phyloP scores from a whole-genome alignment of 768 basidiomycete species.

The Tulasnella sp. region DNA sequence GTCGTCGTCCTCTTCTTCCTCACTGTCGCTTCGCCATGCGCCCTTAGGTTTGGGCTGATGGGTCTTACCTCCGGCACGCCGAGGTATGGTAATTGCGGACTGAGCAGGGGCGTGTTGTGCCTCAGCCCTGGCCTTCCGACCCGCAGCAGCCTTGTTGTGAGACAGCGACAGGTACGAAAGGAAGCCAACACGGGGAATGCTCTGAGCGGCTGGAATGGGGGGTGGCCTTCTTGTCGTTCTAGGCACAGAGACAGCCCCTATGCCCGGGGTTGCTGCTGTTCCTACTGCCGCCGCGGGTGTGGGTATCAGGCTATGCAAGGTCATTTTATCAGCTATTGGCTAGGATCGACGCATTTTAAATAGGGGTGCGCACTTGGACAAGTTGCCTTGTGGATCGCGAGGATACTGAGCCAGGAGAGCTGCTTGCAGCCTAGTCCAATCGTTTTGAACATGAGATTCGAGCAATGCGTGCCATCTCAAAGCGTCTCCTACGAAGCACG shows the following conservation, averaged over 20 bases:
- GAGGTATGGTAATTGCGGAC: conserved; percentile 68
- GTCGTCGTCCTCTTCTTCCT: conserved; percentile 54
- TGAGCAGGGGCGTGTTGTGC: conserved; percentile 77
- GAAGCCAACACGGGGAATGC: conserved; percentile 34
- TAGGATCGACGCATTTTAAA: neutral
- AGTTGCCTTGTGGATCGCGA: neutral
- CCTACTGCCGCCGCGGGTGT: neutral
- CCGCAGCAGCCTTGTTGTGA: conserved; percentile 71
- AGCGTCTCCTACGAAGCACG: neutral
- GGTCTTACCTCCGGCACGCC: conserved; percentile 42
- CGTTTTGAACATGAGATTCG: neutral
- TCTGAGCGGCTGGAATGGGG: conserved; percentile 28
- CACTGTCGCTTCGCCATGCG: conserved; percentile 63
- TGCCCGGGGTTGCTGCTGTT: neutral
- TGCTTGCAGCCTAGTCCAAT: neutral
- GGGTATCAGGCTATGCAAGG: neutral
- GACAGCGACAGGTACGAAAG: conserved; percentile 70
- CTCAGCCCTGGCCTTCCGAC: conserved; percentile 76
- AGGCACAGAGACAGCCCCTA: neutral
- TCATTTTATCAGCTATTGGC: neutral
- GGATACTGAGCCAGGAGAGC: neutral
- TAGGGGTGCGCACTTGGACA: neutral
- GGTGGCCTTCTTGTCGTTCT: conserved; percentile 17
- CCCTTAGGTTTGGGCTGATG: conserved; percentile 38
- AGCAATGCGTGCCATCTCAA: neutral